phyloP scores from a whole-genome alignment of 306 rosid species.

The Hylodesmum podocarpum region DNA sequence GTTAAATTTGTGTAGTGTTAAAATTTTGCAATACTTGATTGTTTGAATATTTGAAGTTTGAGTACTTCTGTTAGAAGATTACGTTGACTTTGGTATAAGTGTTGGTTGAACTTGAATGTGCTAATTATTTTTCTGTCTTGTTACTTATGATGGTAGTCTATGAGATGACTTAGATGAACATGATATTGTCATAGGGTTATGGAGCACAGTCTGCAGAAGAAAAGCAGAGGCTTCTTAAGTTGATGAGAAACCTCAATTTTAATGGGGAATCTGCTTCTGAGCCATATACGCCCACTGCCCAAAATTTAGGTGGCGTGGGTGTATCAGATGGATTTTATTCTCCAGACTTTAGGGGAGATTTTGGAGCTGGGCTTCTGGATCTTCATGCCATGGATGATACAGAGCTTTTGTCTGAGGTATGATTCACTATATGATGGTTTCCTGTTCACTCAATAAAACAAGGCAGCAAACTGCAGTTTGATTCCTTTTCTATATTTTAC shows the following conservation, averaged over 20 bases:
- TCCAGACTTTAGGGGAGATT: slow-evolving; percentile 91
- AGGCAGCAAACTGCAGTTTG: neutral
- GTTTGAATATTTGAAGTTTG: neutral
- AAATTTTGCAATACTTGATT: neutral
- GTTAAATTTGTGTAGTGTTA: neutral
- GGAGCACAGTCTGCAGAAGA: slow-evolving; percentile 98
- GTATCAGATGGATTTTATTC: slow-evolving; percentile 70
- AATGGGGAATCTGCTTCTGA: slow-evolving; percentile 91
- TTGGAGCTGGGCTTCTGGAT: slow-evolving; percentile 97
- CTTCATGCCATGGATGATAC: slow-evolving; percentile 99
- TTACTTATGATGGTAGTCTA: slow-evolving; percentile 10
- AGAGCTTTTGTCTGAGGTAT: slow-evolving; percentile 90
- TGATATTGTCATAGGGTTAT: slow-evolving; percentile 63
- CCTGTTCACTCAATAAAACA: neutral
- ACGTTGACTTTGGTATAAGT: neutral
- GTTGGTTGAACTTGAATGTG: neutral
- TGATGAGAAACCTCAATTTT: slow-evolving; percentile 93
- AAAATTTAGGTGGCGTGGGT: slow-evolving; percentile 55
- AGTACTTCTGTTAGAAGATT: slow-evolving; percentile 6
- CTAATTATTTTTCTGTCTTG: neutral
- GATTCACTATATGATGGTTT: slow-evolving; percentile 1
- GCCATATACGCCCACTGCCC: slow-evolving; percentile 68
- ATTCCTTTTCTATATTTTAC: slow-evolving; percentile 10
- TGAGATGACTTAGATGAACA: slow-evolving; percentile 22
- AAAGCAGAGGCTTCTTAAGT: slow-evolving; percentile 85